Percentiles rank a stretch among this genome's conserved stretches.
phyloP scores from a whole-genome alignment of 2,329 filamentous ascomycete genomes.

The Coniochaeta hoffmannii region DNA sequence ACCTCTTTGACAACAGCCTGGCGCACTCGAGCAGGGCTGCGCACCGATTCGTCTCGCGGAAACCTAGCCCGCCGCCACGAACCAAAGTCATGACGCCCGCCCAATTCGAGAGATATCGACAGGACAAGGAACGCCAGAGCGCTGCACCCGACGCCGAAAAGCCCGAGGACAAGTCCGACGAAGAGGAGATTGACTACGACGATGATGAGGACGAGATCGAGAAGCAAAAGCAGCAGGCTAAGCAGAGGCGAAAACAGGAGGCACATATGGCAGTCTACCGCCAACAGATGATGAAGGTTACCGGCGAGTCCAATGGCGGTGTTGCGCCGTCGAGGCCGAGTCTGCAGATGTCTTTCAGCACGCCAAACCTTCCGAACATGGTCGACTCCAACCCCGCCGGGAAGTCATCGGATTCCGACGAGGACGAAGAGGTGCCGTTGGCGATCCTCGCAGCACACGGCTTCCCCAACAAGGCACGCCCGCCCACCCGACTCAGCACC shows the following conservation, averaged over 20 bases:
- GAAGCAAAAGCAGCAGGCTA: slow-evolving; percentile 63
- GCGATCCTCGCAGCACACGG: slow-evolving; percentile 84
- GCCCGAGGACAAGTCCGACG: slow-evolving; percentile 38
- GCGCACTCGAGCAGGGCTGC: slow-evolving; percentile 28
- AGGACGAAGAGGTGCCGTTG: slow-evolving; percentile 82
- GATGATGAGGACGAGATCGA: slow-evolving; percentile 76
- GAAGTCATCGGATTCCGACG: slow-evolving; percentile 53
- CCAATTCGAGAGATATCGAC: slow-evolving; percentile 75
- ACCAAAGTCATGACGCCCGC: slow-evolving; percentile 86
- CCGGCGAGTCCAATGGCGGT: slow-evolving; percentile 56
- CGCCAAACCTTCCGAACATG: slow-evolving; percentile 46
- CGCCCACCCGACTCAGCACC: slow-evolving; percentile 59
- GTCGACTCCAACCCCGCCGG: slow-evolving; percentile 18
- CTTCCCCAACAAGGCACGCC: slow-evolving; percentile 71
- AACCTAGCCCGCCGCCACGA: slow-evolving; percentile 33
- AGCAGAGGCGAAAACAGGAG: slow-evolving; percentile 79
- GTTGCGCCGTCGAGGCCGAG: slow-evolving; percentile 42
- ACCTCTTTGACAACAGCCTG: slow-evolving; percentile 44
- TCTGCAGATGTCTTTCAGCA: slow-evolving; percentile 52
- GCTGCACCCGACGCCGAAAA: slow-evolving; percentile 30
- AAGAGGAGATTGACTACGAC: slow-evolving; percentile 58
- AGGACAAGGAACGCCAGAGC: slow-evolving; percentile 59
- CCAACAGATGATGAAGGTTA: slow-evolving; percentile 96
- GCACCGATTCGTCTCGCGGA: slow-evolving; percentile 26
- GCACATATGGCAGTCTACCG: slow-evolving; percentile 84